These are phyloP conservation scores for Populus ilicifolia DNA, from an alignment of 345 rosid species.

Conservation along the genomic window DNA sequence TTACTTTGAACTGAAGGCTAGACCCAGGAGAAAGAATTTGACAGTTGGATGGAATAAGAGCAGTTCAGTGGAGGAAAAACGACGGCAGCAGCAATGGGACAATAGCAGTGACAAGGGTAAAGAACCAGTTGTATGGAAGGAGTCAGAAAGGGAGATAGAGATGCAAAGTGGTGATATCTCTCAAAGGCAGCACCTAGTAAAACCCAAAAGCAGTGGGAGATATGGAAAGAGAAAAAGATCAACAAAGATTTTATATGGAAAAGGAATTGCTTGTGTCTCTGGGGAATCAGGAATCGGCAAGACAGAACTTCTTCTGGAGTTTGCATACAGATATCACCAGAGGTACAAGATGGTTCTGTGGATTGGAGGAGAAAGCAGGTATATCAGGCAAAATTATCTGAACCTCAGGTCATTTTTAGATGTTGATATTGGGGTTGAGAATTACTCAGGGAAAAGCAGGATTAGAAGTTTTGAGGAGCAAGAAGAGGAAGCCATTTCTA, in stretches of 20 bases:
- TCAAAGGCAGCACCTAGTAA: conserved; percentile 29
- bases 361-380: conserved; percentile 90
- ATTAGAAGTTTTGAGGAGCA: conserved; percentile 85
- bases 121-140: conserved; percentile 90
- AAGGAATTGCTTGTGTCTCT: conserved; percentile 81
- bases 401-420: conserved; percentile 76
- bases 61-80: conserved; percentile 44
- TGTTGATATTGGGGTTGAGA: conserved; percentile 75
- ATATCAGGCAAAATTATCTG: conserved; percentile 78
- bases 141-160: conserved; percentile 91
- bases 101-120: conserved; percentile 62
- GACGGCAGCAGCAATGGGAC: conserved; percentile 26
- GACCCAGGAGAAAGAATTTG: conserved; percentile 69
- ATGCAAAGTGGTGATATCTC: conserved; percentile 57
- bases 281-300: conserved; percentile 94
- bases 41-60: conserved; percentile 67
- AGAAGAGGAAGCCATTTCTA: conserved; percentile 74
- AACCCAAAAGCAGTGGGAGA: conserved; percentile 38
- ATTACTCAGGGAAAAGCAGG: conserved; percentile 47
- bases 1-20: conserved; percentile 77
- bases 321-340: conserved; percentile 77
- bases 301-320: conserved; percentile 94
- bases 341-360: conserved; percentile 93
- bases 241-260: conserved; percentile 60
- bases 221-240: conserved; percentile 63